phyloP scores from a whole-genome alignment of 495 filamentous ascomycete species.

The Bryoglossum gracile region DNA sequence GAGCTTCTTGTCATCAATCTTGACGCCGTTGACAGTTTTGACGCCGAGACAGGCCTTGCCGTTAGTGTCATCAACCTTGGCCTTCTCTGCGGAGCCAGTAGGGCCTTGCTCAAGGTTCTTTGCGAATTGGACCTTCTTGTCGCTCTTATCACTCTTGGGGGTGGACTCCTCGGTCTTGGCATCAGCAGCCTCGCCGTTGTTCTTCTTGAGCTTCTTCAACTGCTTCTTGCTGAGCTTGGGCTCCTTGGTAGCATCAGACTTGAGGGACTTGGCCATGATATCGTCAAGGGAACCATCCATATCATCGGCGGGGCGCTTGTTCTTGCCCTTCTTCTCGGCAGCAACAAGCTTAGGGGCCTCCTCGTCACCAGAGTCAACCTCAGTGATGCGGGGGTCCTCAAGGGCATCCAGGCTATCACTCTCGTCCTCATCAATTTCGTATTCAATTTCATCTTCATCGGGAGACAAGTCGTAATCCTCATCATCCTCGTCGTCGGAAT shows the following conservation, averaged over 20 bases:
- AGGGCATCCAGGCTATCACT: slow-evolving; percentile 79
- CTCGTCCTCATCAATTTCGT: slow-evolving; percentile 57
- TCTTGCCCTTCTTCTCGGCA: slow-evolving; percentile 64
- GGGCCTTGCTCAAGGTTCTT: slow-evolving; percentile 97
- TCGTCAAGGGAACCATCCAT: slow-evolving; percentile 52
- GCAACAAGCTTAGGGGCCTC: slow-evolving; percentile 66
- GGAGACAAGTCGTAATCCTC: slow-evolving; percentile 75
- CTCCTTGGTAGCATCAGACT: slow-evolving; percentile 26
- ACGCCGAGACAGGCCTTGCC: slow-evolving; percentile 49
- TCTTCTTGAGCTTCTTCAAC: slow-evolving; percentile 97
- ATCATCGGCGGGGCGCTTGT: slow-evolving; percentile 77
- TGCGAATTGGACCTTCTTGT: slow-evolving; percentile 98
- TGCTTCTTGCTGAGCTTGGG: slow-evolving; percentile 80
- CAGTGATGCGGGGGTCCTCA: slow-evolving; percentile 72
- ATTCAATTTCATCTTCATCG: slow-evolving; percentile 63
- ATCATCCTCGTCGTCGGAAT: slow-evolving; percentile 57
- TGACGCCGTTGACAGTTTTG: slow-evolving; percentile 76
- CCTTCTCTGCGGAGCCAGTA: slow-evolving; percentile 56
- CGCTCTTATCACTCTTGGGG: slow-evolving; percentile 44
- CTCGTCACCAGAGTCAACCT: slow-evolving; percentile 69
- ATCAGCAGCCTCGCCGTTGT: slow-evolving; percentile 73
- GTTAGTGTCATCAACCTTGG: slow-evolving; percentile 72
- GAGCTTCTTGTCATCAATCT: slow-evolving; percentile 88
- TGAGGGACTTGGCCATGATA: slow-evolving; percentile 57
- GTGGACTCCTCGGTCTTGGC: slow-evolving; percentile 51